Evolutionary conservation across 441 rosid genomes (phyloP).

Genomic region (Kokia cookei): DNA sequence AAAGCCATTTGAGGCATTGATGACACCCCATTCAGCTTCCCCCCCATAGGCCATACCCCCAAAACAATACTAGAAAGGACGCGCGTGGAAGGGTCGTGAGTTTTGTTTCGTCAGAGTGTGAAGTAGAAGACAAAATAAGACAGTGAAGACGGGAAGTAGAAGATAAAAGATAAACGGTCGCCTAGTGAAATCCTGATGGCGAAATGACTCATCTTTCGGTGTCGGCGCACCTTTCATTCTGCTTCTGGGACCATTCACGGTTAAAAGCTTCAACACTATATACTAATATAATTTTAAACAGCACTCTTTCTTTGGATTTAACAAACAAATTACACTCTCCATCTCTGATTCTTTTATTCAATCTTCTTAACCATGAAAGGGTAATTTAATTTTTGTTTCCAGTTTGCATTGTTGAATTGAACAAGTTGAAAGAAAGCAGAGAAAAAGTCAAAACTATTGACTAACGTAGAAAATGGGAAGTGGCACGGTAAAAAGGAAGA

Average conservation of each 20-base stretch:
- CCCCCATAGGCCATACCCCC: not conserved
- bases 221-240: not conserved
- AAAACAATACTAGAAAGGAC: not conserved
- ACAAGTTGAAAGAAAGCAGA: not conserved
- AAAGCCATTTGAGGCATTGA: not conserved
- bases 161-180: not conserved
- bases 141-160: not conserved
- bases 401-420: not conserved
- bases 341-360: not conserved
- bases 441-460: not conserved
- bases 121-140: not conserved
- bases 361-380: not conserved
- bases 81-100: not conserved
- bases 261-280: not conserved
- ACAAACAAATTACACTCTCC: not conserved
- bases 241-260: not conserved
- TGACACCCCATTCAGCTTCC: not conserved
- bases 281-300: not conserved
- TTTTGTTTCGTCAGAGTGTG: not conserved
- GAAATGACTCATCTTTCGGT: not conserved
- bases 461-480: not conserved
- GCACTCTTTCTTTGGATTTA: not conserved
- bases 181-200: not conserved
- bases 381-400: not conserved
- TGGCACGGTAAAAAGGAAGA: not conserved